These are phyloP conservation scores for Hypseocharis bilobata DNA, from an alignment of 441 rosid species.

Conservation along the genomic window DNA sequence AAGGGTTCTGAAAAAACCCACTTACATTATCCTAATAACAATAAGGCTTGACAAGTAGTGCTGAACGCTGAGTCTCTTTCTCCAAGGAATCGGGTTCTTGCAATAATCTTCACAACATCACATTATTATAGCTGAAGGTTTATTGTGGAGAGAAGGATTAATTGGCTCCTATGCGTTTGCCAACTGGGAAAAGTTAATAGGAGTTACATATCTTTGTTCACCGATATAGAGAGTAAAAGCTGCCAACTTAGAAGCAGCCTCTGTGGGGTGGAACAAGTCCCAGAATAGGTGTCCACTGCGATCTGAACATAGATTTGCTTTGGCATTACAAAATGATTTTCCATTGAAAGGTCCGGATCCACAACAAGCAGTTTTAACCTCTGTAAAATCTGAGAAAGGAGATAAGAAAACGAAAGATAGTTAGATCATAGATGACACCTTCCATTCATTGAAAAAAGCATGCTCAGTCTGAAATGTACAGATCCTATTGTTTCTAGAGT, in stretches of 20 bases:
- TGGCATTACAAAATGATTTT: conserved; percentile 19
- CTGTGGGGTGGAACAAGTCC: conserved; percentile 44
- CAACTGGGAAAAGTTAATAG: conserved; percentile 39
- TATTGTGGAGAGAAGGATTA: too few relatives aligned
- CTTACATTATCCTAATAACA: too few relatives aligned
- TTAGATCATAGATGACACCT: background rate
- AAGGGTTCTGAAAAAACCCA: too few relatives aligned
- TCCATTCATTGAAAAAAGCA: too few relatives aligned
- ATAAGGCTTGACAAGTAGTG: too few relatives aligned
- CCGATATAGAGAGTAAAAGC: conserved; percentile 42
- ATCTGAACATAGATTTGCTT: conserved; percentile 28
- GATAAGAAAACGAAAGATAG: background rate
- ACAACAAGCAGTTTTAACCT: conserved; percentile 36
- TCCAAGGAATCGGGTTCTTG: too few relatives aligned
- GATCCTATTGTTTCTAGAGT: background rate
- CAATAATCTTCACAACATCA: too few relatives aligned
- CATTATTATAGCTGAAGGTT: too few relatives aligned
- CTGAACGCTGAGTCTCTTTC: too few relatives aligned
- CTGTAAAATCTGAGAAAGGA: conserved; percentile 32
- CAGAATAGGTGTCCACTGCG: conserved; percentile 38
- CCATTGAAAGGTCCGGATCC: conserved; percentile 34
- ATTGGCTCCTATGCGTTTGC: conserved; percentile 28
- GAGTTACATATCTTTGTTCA: conserved; percentile 29
- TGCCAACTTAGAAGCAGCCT: conserved; percentile 37
- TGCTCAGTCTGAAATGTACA: background rate